Percentiles rank a stretch among this genome's conserved stretches.
Evolutionary conservation across 1,284 basidiomycete species (phyloP).

Genomic region (Violaceomyces palustris): DNA sequence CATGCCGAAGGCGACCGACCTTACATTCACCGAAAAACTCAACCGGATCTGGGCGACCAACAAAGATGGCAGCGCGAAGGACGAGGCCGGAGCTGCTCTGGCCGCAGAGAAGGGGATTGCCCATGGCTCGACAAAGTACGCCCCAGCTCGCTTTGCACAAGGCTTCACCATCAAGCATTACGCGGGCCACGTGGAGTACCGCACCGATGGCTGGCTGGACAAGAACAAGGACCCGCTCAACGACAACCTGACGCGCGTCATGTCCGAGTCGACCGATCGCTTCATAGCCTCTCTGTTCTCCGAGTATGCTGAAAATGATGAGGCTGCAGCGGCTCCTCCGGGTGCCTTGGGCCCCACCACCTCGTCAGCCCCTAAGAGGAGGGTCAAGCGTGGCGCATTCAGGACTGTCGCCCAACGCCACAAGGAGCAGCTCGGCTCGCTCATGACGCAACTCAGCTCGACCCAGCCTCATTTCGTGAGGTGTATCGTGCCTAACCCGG

Average conservation of each 20-base stretch:
- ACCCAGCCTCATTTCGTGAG: slow-evolving; percentile 98
- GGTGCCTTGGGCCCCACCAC: slow-evolving; percentile 48
- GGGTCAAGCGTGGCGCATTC: slow-evolving; percentile 94
- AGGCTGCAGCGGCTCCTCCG: slow-evolving; percentile 58
- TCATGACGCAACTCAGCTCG: slow-evolving; percentile 85
- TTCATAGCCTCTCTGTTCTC: slow-evolving; percentile 79
- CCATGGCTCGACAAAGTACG: slow-evolving; percentile 64
- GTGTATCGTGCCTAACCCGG: slow-evolving; percentile 91
- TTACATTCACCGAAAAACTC: slow-evolving; percentile 91
- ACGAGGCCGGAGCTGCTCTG: slow-evolving; percentile 31
- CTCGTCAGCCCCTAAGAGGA: slow-evolving; percentile 60
- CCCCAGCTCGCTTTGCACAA: slow-evolving; percentile 76
- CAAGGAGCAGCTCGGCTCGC: slow-evolving; percentile 86
- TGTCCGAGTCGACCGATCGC: slow-evolving; percentile 75
- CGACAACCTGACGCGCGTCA: slow-evolving; percentile 85
- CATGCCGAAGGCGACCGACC: slow-evolving; percentile 95
- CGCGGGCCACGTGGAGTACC: slow-evolving; percentile 92
- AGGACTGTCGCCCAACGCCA: slow-evolving; percentile 91
- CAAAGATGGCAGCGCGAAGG: slow-evolving; percentile 36
- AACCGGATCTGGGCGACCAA: slow-evolving; percentile 43
- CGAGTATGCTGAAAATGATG: slow-evolving; percentile 66
- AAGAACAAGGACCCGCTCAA: slow-evolving; percentile 99
- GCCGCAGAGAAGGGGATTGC: slow-evolving; percentile 51
- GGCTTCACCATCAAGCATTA: slow-evolving; percentile 97
- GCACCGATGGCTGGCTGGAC: slow-evolving; percentile 93